Conservation (phyloP, 768 basidiomycete genomes). For the Clathrus columnatus region DNA sequence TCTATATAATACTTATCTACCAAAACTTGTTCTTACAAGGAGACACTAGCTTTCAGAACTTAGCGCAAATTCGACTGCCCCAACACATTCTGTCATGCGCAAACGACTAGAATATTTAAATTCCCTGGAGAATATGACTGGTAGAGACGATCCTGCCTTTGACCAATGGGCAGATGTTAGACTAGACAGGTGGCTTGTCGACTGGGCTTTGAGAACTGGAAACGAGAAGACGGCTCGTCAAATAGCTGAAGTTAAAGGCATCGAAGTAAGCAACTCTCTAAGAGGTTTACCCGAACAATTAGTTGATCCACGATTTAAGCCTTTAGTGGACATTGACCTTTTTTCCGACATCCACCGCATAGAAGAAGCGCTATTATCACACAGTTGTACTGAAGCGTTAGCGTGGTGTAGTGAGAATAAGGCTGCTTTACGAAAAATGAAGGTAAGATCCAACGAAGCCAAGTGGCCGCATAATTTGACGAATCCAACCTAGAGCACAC, state of each 20-base stretch:
- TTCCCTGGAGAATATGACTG: slow-evolving; percentile 47
- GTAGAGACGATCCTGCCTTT: slow-evolving; percentile 47
- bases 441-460: slow-evolving; percentile 48
- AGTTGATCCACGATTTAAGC: slow-evolving; percentile 32
- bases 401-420: slow-evolving; percentile 97
- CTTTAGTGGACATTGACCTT: slow-evolving; percentile 82
- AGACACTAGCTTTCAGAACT: slow-evolving; percentile 39
- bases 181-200: slow-evolving; percentile 84
- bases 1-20: background rate
- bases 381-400: slow-evolving; percentile 83
- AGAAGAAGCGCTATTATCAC: slow-evolving; percentile 63
- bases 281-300: background rate
- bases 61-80: slow-evolving; percentile 34
- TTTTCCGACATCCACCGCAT: slow-evolving; percentile 86
- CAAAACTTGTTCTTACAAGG: background rate
- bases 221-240: slow-evolving; percentile 67
- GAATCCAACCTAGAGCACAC: slow-evolving; percentile 89
- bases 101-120: slow-evolving; percentile 69
- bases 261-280: slow-evolving; percentile 51
- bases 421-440: slow-evolving; percentile 82
- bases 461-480: slow-evolving; percentile 1
- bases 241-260: slow-evolving; percentile 66
- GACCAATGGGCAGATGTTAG: slow-evolving; percentile 71
- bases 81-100: slow-evolving; percentile 66
- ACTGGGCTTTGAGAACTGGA: slow-evolving; percentile 80